phyloP scores from a whole-genome alignment of 2,329 filamentous ascomycete species.

The Fusarium sp. region DNA sequence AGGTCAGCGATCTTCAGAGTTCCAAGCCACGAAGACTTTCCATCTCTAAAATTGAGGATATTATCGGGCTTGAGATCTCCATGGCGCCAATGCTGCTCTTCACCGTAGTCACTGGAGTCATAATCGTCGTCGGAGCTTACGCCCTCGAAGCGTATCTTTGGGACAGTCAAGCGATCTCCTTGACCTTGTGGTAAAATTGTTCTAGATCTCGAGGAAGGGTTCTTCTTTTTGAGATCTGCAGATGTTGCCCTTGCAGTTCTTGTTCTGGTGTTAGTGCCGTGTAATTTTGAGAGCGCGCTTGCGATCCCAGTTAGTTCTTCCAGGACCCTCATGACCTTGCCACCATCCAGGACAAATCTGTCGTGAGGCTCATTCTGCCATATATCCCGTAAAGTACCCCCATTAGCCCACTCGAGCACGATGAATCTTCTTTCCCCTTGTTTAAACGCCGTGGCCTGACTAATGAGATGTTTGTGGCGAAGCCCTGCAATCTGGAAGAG shows the following conservation, averaged over 20 bases:
- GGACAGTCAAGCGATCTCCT: not conserved
- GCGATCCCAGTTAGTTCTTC: constrained; percentile 19
- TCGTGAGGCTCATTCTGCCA: not conserved
- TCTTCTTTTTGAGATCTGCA: not conserved
- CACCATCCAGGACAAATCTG: not conserved
- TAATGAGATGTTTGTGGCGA: constrained; percentile 13
- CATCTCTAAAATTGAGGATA: constrained; percentile 13
- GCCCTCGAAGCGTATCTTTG: not conserved
- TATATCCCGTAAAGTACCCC: constrained; percentile 20
- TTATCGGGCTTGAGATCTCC: constrained; percentile 31
- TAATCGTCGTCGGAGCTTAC: not conserved
- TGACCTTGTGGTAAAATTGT: not conserved
- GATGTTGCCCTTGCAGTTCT: not conserved
- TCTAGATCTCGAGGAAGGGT: not conserved
- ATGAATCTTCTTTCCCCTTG: not conserved
- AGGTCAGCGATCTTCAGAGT: constrained; percentile 27
- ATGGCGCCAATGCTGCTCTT: constrained; percentile 19
- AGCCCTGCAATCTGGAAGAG: constrained; percentile 11
- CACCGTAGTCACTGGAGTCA: not conserved
- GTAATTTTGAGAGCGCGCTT: constrained; percentile 12
- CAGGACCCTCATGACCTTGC: constrained; percentile 3
- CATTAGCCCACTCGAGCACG: constrained; percentile 28
- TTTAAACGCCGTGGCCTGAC: constrained; percentile 14
- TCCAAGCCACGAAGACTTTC: not conserved
- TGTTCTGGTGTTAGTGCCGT: not conserved